Conservation (phyloP, 1,284 basidiomycete genomes). For the Porogramme epimiltina region DNA sequence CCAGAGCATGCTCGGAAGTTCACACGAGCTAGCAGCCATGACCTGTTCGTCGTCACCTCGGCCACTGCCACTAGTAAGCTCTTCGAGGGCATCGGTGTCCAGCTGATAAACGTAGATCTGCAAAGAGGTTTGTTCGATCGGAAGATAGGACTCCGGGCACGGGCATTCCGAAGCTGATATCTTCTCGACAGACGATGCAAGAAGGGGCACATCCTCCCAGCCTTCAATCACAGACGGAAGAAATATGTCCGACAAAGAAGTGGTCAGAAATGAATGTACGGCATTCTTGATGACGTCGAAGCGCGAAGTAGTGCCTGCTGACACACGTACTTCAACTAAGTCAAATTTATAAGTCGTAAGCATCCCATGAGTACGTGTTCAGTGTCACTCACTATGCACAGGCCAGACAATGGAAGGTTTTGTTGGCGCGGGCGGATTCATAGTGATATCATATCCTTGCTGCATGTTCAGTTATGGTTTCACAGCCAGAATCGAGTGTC, state of each 20-base stretch:
- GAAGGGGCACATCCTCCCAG: constrained; percentile 74
- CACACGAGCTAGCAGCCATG: constrained; percentile 84
- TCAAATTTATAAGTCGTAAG: too few relatives aligned
- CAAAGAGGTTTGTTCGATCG: constrained; percentile 60
- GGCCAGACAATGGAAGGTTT: constrained; percentile 46
- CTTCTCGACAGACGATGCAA: constrained; percentile 75
- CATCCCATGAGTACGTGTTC: neutral
- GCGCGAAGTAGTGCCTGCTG: constrained; percentile 63
- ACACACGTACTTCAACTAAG: constrained; percentile 83
- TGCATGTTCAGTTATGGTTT: too few relatives aligned
- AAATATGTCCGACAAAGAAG: constrained; percentile 60
- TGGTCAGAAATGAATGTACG: constrained; percentile 62
- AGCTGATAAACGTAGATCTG: constrained; percentile 90
- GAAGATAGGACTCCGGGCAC: constrained; percentile 55
- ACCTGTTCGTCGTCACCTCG: constrained; percentile 74
- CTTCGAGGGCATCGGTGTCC: constrained; percentile 71
- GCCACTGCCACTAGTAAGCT: constrained; percentile 69
- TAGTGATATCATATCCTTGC: too few relatives aligned
- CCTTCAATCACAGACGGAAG: constrained; percentile 69
- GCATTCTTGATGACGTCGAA: constrained; percentile 71
- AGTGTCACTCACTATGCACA: constrained; percentile 51
- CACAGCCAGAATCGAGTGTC: too few relatives aligned
- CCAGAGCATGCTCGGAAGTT: constrained; percentile 80
- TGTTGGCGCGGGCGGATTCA: too few relatives aligned
- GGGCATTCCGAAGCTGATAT: constrained; percentile 76